Evolutionary conservation across 2,329 filamentous ascomycete genomes (phyloP).

Genomic region (Aspergillus bombycis): DNA sequence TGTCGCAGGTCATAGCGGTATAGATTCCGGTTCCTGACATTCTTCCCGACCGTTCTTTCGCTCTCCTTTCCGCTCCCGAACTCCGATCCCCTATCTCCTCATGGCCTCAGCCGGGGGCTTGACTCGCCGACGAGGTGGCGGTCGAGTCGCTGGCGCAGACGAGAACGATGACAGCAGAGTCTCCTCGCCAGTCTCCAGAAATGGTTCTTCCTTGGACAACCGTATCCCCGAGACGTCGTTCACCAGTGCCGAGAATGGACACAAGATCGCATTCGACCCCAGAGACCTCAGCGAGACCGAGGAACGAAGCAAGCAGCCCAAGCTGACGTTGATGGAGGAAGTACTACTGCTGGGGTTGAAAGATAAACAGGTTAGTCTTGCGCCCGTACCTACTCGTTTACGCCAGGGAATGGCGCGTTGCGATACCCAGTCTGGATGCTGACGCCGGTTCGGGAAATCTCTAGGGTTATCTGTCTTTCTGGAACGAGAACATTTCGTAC

Average conservation of each 20-base stretch:
- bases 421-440: conserved; percentile 22
- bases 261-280: conserved; percentile 98
- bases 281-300: conserved; percentile 96
- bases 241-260: conserved; percentile 83
- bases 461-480: conserved; percentile 97
- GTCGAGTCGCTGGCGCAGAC: conserved; percentile 60
- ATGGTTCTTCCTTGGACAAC: conserved; percentile 59
- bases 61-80: conserved; percentile 19
- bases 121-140: conserved; percentile 70
- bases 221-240: conserved; percentile 77
- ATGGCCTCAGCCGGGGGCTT: conserved; percentile 73
- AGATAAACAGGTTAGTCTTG: conserved; percentile 83
- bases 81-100: conserved; percentile 28
- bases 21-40: conserved; percentile 16
- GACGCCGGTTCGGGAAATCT: conserved; percentile 18
- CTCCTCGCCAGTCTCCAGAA: conserved; percentile 65
- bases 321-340: conserved; percentile 98
- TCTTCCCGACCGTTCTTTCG: conserved; percentile 8
- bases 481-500: conserved; percentile 99
- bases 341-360: conserved; percentile 92
- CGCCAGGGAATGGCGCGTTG: background rate
- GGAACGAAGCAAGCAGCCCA: conserved; percentile 95
- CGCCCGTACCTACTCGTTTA: background rate
- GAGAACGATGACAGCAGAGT: conserved; percentile 68
- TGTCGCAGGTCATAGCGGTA: conserved; percentile 22